Evolutionary conservation across 805 yeast genomes (phyloP), one percentile per base, ranked within the genome.

Genomic region (Lipomyces spencermartinsiae): DNA sequence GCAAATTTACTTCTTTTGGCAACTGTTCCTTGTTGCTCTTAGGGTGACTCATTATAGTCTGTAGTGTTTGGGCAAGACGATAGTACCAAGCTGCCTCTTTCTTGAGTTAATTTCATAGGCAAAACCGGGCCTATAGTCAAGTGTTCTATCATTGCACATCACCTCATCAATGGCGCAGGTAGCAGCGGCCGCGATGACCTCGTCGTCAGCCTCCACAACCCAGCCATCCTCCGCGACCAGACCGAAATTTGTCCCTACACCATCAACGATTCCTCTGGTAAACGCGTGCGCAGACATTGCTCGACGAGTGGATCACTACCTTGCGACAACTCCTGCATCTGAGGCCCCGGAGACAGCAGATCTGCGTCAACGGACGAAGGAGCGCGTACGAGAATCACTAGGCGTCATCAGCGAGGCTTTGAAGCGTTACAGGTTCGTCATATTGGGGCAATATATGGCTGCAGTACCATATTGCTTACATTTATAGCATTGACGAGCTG

Each of bases 401-500:
- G 68, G 63, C 1, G 72, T 78, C 14, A 72, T 77, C 14, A 68
- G 71, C 56, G 74, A 77, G 43, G 79, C 78, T 2, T 64, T 77
- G 19, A 51, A 61, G 14, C 65, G 67, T 57, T 75, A 73, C 62
- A 62, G 61, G 75, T 75, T 59, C 6, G 76, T 59, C 16, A 4
- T 14, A 2, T 16, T 4, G 8, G 63, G n/a, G 2, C 25, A 19
- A 16, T n/a, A 19, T n/a, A 0, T 10, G 31, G 12, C 39, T 25
- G 25, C 31, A 33, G 31, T 33, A 19, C 22, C 7, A n/a, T 59
- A n/a, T 29, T 60, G 62, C 54, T n/a, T 49, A 19, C 19, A 22
- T 16, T 16, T 46, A 33, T 37, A 70, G 74, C 37, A 54, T 63
- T 25, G 80, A 83, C 12, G 88, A 89, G 66, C 79, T 91, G 2